A percentile compares a stretch with the other conserved stretches of the same genome.
phyloP scores from a whole-genome alignment of 2,329 filamentous ascomycete genomes.

The Fusarium oxysporum region DNA sequence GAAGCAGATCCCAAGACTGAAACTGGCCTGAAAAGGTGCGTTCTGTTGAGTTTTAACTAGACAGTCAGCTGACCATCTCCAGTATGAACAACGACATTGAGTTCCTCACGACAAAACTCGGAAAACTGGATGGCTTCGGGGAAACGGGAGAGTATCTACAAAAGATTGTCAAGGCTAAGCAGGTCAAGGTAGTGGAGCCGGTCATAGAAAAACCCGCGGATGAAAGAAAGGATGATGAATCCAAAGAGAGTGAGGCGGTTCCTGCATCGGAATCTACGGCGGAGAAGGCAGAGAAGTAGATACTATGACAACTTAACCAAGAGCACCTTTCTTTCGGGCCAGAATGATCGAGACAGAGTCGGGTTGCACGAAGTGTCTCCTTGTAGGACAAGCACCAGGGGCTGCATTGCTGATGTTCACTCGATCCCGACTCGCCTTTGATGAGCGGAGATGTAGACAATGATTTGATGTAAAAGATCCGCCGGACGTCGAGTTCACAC shows the following conservation, averaged over 20 bases:
- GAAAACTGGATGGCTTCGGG: conserved; percentile 82
- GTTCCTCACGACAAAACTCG: conserved; percentile 75
- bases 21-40: conserved; percentile 77
- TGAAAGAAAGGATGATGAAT: conserved; percentile 27
- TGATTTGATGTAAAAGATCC: neutral
- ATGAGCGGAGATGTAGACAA: neutral
- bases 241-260: conserved; percentile 27
- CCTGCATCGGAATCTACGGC: conserved; percentile 25
- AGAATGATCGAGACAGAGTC: neutral
- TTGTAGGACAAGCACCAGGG: conserved; percentile 1
- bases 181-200: conserved; percentile 42
- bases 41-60: conserved; percentile 3
- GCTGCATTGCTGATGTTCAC: neutral
- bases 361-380: conserved; percentile 18
- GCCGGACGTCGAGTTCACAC: neutral
- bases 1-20: conserved; percentile 74
- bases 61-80: conserved; percentile 25
- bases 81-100: conserved; percentile 84
- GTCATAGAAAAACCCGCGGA: conserved; percentile 19
- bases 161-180: conserved; percentile 72
- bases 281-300: conserved; percentile 39
- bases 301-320: conserved; percentile 1
- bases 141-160: conserved; percentile 78
- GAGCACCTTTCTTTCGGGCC: conserved; percentile 9
- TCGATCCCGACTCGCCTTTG: neutral